phyloP scores from a whole-genome alignment of 2,329 filamentous ascomycete species.

The Geoglossum cookeanum region DNA sequence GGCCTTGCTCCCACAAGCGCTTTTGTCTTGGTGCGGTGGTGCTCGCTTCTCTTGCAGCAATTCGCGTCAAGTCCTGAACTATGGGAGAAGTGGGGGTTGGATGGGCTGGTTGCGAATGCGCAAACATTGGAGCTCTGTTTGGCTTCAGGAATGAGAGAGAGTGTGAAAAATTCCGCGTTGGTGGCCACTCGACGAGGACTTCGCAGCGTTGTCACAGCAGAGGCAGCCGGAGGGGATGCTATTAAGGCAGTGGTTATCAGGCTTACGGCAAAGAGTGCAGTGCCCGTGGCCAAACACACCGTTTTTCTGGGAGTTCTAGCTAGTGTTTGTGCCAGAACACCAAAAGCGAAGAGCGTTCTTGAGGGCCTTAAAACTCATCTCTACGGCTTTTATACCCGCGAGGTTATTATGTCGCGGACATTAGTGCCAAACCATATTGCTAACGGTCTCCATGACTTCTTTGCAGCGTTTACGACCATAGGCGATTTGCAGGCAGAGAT shows the following conservation, averaged over 20 bases:
- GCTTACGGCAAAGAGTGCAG: conserved; percentile 48
- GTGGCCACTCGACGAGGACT: conserved; percentile 63
- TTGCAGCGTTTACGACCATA: conserved; percentile 48
- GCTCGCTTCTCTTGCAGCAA: conserved; percentile 56
- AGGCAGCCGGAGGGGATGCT: conserved; percentile 37
- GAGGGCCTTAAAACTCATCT: conserved; percentile 50
- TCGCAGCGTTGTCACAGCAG: conserved; percentile 47
- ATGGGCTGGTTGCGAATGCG: conserved; percentile 50
- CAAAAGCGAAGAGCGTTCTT: conserved; percentile 40
- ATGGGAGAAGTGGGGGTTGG: conserved; percentile 45
- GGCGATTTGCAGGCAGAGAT: conserved; percentile 61
- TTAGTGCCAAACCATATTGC: conserved; percentile 53
- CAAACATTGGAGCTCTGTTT: conserved; percentile 62
- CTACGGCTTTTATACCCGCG: conserved; percentile 66
- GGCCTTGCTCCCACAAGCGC: conserved; percentile 62
- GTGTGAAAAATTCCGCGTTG: conserved; percentile 53
- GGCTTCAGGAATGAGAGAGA: conserved; percentile 40
- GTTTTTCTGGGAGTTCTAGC: conserved; percentile 69
- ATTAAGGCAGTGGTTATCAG: conserved; percentile 43
- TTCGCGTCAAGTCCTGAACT: conserved; percentile 37
- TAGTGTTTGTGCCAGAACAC: conserved; percentile 61
- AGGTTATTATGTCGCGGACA: conserved; percentile 63
- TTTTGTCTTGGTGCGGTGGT: conserved; percentile 86
- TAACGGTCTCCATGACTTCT: conserved; percentile 62
- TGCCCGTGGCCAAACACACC: conserved; percentile 50